A percentile compares a stretch with the other conserved stretches of the same genome.
Evolutionary conservation across 129 eudicot genomes (phyloP).

Genomic region (Lonicera japonica): DNA sequence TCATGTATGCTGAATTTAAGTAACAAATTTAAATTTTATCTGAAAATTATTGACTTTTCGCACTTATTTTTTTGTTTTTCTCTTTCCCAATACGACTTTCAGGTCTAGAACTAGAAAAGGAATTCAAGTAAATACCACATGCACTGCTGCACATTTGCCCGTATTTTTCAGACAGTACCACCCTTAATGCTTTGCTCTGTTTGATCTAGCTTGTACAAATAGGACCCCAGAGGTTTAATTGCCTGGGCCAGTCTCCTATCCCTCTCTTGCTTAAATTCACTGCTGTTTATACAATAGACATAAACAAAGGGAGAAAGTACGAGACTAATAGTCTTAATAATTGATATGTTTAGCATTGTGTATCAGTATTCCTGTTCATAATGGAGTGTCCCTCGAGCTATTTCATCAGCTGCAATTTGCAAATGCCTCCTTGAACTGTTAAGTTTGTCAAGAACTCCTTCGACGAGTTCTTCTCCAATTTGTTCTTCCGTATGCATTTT

Average conservation of each 20-base stretch:
- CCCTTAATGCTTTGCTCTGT: conserved; percentile 2
- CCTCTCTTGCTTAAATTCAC: neutral
- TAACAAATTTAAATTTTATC: too few relatives aligned
- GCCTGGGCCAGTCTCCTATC: neutral
- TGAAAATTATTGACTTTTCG: too few relatives aligned
- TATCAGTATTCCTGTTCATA: neutral
- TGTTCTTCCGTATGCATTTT: too few relatives aligned
- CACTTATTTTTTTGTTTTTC: too few relatives aligned
- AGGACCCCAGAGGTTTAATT: conserved; percentile 12
- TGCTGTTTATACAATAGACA: neutral
- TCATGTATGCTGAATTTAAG: too few relatives aligned
- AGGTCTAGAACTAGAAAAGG: too few relatives aligned
- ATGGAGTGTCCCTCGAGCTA: too few relatives aligned
- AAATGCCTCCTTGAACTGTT: too few relatives aligned
- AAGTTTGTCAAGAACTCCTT: too few relatives aligned
- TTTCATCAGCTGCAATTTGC: too few relatives aligned
- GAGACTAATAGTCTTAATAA: neutral
- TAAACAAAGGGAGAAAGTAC: neutral
- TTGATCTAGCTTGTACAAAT: conserved; percentile 13
- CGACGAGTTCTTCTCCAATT: too few relatives aligned
- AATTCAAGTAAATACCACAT: conserved; percentile 6
- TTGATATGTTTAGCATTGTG: neutral
- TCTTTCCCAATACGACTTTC: too few relatives aligned
- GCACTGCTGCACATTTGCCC: conserved; percentile 3
- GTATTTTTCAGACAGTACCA: conserved; percentile 10